phyloP scores from a whole-genome alignment of 1,284 basidiomycete genomes.

The Puccinia novopanici region DNA sequence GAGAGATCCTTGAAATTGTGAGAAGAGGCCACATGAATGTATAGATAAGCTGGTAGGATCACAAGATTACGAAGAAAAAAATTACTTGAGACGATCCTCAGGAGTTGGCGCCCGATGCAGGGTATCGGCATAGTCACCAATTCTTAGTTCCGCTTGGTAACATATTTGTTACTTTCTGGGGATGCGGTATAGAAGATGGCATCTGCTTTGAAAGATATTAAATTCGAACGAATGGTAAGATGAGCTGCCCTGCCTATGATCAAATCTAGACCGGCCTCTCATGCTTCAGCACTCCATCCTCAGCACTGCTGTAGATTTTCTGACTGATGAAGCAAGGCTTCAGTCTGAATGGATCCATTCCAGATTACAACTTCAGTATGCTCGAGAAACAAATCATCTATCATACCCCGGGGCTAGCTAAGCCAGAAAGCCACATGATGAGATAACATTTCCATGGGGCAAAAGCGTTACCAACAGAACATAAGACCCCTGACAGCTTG shows the following conservation, averaged over 20 bases:
- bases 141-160: background rate
- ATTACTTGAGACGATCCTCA: background rate
- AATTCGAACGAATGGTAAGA: no score
- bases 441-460: constrained; percentile 13
- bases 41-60: background rate
- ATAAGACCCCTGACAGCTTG: background rate
- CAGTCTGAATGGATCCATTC: no score
- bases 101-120: background rate
- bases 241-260: no score
- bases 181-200: no score
- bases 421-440: background rate
- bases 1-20: background rate
- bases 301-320: no score
- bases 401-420: background rate
- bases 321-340: no score
- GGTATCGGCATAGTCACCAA: background rate
- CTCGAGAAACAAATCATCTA: background rate
- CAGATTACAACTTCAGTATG: no score
- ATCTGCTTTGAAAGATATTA: background rate
- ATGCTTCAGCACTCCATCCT: no score
- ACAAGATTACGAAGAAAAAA: background rate
- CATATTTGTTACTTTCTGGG: no score
- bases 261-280: no score
- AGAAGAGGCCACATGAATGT: background rate
- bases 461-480: background rate